Base-by-base conservation (phyloP, 768 basidiomycete genomes). In the Tylopilus vinaceipallidus region DNA sequence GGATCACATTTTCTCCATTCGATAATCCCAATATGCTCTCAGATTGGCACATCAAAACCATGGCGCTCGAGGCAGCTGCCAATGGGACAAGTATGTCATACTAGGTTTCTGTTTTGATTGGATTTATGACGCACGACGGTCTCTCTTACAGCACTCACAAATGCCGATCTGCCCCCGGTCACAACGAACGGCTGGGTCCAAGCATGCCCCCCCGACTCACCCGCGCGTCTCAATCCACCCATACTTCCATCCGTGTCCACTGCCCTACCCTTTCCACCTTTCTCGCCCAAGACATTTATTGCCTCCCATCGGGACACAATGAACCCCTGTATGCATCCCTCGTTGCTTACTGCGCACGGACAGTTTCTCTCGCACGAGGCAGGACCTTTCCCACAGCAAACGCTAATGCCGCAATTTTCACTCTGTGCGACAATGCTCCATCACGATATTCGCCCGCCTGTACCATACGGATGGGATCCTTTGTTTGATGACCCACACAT, bases 361-460 rank as follows among this genome's bases (percentile, higher is more conserved):
- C 75, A 78, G 43, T 81, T 79, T 56, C 69, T 83, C 20, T 72
- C 76, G 0, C 73, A 78, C 42, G 63, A 72, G 12, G 47, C 42
- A 4, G 83, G 82, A 2, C 81, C 81, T 0, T 44, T 47, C 3
- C 79, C 81, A 2, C 71, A 73, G 45, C 40, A 17, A 1, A 62
- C 56, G 1, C 58, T 82, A 53, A 57, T 80, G 0, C 83, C 82
- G 0, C 72, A 76, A 19, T 84, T 86, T 55, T 75, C 78, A 4
- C 73, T 74, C 39, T 81, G 76, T 50, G 67, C 74, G 0, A 79
- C 81, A 1, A 45, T 64, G 3, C 45, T 84, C 8, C 81, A 84
- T 50, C 75, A 78, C 42, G 77, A 84, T 53, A 80, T 86, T 38
- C 76, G 76, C 27, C 70, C 75, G 4, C 74, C 79, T 1, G 70